Evolutionary conservation across 257 asterid species (phyloP).

Genomic region (Paulownia fortunei): DNA sequence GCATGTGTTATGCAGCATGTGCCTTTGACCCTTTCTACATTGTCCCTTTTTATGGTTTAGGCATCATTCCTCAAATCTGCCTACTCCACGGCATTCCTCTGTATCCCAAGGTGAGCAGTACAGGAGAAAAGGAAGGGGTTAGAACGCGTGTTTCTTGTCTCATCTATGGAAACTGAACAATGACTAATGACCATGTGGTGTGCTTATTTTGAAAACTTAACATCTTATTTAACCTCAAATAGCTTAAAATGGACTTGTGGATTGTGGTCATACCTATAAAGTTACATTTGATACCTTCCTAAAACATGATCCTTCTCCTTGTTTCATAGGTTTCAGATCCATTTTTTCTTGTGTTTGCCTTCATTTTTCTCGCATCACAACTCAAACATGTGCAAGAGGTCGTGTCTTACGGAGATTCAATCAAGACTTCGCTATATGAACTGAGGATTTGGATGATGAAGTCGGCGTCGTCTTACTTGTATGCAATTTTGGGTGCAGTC

Average conservation of each 20-base stretch:
- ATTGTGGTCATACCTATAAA: too few species aligned
- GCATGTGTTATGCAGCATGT: slow-evolving; percentile 39
- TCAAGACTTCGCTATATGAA: slow-evolving; percentile 54
- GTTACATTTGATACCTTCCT: too few species aligned
- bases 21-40: slow-evolving; percentile 27
- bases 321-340: slow-evolving; percentile 50
- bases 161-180: not conserved
- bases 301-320: slow-evolving; percentile 7
- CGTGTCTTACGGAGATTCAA: slow-evolving; percentile 47
- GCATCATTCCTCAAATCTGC: slow-evolving; percentile 46
- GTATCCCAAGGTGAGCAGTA: slow-evolving; percentile 45
- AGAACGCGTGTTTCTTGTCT: slow-evolving; percentile 17
- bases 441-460: slow-evolving; percentile 65
- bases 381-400: slow-evolving; percentile 60
- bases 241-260: not conserved
- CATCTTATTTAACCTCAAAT: not conserved
- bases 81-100: slow-evolving; percentile 39
- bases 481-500: slow-evolving; percentile 51
- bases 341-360: slow-evolving; percentile 46
- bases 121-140: too few species aligned
- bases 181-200: not conserved
- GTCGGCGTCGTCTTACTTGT: slow-evolving; percentile 51
- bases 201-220: not conserved
- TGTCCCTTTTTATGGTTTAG: slow-evolving; percentile 38
- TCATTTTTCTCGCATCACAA: slow-evolving; percentile 47